Evolutionary conservation across 352 stramenopile genomes (phyloP).

Genomic region (Thraustochytrium striatum): DNA sequence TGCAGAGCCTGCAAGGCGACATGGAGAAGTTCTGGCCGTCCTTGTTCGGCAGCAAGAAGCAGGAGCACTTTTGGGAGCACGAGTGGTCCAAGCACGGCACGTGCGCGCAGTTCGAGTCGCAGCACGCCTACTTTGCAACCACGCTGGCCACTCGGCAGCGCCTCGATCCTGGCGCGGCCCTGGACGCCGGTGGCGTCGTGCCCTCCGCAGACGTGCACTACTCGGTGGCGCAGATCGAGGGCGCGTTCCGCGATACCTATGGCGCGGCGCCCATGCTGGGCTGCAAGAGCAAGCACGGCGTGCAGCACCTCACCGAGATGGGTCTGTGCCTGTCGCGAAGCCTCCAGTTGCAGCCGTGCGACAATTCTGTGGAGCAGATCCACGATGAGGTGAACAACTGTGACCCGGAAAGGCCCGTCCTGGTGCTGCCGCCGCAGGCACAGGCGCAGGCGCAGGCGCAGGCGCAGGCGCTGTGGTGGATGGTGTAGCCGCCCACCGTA

Average conservation of each 20-base stretch:
- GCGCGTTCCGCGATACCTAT: slow-evolving; percentile 9
- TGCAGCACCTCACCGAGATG: slow-evolving; percentile 37
- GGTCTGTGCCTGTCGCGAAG: slow-evolving; percentile 12
- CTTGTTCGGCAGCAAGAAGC: slow-evolving; percentile 5
- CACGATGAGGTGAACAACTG: slow-evolving; percentile 44
- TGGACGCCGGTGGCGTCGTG: neutral
- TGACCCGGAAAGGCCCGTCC: neutral
- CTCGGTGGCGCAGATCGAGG: neutral
- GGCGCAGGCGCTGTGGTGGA: no score
- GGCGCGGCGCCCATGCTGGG: slow-evolving; percentile 37
- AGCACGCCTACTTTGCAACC: slow-evolving; percentile 15
- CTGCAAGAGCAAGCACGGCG: neutral
- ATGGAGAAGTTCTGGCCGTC: slow-evolving; percentile 37
- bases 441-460: no score
- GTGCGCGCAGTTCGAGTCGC: slow-evolving; percentile 7
- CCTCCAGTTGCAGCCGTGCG: neutral
- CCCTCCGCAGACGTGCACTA: neutral
- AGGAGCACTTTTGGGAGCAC: slow-evolving; percentile 40
- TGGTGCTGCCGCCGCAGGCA: neutral
- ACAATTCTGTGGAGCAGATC: slow-evolving; percentile 1
- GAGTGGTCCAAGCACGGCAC: slow-evolving; percentile 50
- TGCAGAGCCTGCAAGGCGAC: neutral
- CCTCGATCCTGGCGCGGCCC: slow-evolving; percentile 2
- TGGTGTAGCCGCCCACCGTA: no score
- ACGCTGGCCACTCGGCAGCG: slow-evolving; percentile 5